Evolutionary conservation across 768 basidiomycete species (phyloP), one percentile per base, ranked within the genome.

Genomic region (Termitomyces titanicus): DNA sequence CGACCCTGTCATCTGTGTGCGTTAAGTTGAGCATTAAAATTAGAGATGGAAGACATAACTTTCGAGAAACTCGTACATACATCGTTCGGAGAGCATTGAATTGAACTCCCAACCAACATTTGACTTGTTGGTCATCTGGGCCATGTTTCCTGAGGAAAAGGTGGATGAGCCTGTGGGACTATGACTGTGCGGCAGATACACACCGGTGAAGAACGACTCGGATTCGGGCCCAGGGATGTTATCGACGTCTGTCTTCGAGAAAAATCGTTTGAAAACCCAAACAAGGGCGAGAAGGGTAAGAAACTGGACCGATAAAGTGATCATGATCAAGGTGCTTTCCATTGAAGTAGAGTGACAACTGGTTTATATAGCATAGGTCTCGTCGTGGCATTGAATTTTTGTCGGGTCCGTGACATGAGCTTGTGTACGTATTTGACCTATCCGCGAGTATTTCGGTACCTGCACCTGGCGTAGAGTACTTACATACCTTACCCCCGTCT

Each of bases 201-300:
- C 37, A 72, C 74, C 74, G 46, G 61, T 68, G 34, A 63, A 52
- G 35, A 68, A 67, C 1, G 72, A 72, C 1, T 48, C 42, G 2
- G 66, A 59, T 12, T 55, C 59, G 0, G 72, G 74, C 10, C 74
- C 74, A 1, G 70, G 72, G 38, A 75, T 60, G 50, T 72, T 71
- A 42, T 69, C 67, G 8, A 75, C 53, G 35, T 66, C 63, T 10
- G 59, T 63, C 34, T 60, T 62, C 10, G 50, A 49, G 22, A 64
- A 33, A 33, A 59, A 54, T 17, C 52, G 58, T 17, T 55, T 52
- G 13, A 66, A 33, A n/a, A 51, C 13, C 57, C 53, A 62, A 8
- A 58, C 46, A 31, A 40, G n/a, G n/a, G n/a, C n/a, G n/a, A n/a
- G 60, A n/a, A 62, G 25, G 43, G 9, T 29, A 29, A 29, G 29